Evolutionary conservation across 2,329 filamentous ascomycete genomes (phyloP).

Genomic region (Hypoxylon sp.): DNA sequence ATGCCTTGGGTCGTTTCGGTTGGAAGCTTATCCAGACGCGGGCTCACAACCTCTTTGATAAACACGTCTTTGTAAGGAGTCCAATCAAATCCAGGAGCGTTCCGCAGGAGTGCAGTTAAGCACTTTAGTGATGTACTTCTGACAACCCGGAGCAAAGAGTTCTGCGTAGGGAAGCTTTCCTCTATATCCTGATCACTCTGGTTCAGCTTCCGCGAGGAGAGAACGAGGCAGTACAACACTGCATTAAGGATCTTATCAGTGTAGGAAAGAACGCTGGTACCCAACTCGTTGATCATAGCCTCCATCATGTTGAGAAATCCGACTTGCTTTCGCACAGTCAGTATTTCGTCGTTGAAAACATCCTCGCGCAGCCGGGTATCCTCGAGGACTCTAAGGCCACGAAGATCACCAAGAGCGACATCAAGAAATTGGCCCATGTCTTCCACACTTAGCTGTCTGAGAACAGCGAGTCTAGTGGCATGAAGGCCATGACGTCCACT

Average conservation of each 20-base stretch:
- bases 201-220: constrained; percentile 71
- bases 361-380: constrained; percentile 62
- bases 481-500: constrained; percentile 86
- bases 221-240: constrained; percentile 83
- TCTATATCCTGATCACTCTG: constrained; percentile 55
- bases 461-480: constrained; percentile 81
- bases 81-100: constrained; percentile 79
- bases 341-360: constrained; percentile 68
- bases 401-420: constrained; percentile 81
- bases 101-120: constrained; percentile 81
- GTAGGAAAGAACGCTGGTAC: constrained; percentile 77
- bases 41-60: constrained; percentile 79
- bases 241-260: constrained; percentile 78
- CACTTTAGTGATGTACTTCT: constrained; percentile 85
- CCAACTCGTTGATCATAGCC: constrained; percentile 86
- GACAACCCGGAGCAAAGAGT: constrained; percentile 74
- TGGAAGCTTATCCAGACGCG: constrained; percentile 81
- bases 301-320: constrained; percentile 94
- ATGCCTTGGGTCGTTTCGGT: constrained; percentile 90
- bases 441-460: constrained; percentile 79
- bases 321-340: constrained; percentile 82
- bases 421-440: constrained; percentile 86
- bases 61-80: constrained; percentile 76
- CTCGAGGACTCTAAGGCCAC: constrained; percentile 69
- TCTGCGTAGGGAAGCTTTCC: constrained; percentile 56